Percentiles rank a stretch among this genome's conserved stretches.
These are phyloP conservation scores for Physcia stellaris DNA, from an alignment of 495 filamentous ascomycete species.

Conservation along the genomic window DNA sequence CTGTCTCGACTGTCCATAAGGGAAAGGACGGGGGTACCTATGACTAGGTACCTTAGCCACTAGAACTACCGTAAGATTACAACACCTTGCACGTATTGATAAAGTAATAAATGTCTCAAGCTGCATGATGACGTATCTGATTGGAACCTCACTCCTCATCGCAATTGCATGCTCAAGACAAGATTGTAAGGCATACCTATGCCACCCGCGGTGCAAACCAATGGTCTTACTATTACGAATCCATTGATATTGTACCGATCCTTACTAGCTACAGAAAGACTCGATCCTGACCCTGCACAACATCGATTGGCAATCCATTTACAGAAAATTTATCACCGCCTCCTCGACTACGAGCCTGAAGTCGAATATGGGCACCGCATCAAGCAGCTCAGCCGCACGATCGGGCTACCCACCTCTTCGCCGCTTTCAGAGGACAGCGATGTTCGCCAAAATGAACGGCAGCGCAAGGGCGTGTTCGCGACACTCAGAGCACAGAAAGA, in stretches of 20 bases:
- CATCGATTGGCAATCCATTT: conserved; percentile 53
- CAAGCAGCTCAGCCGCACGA: conserved; percentile 30
- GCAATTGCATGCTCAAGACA: too few relatives aligned
- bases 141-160: too few relatives aligned
- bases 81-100: too few relatives aligned
- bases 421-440: not conserved
- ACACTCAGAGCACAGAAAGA: conserved; percentile 23
- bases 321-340: conserved; percentile 49
- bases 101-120: too few relatives aligned
- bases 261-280: conserved; percentile 42
- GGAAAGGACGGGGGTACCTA: too few relatives aligned
- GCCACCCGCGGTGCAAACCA: conserved; percentile 15
- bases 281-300: conserved; percentile 50
- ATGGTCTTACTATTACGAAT: conserved; percentile 50
- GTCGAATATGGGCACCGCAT: conserved; percentile 44
- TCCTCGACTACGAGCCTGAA: conserved; percentile 57
- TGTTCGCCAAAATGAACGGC: not conserved
- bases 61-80: too few relatives aligned
- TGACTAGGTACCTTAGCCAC: too few relatives aligned
- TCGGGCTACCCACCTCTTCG: conserved; percentile 13
- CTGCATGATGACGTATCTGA: too few relatives aligned
- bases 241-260: conserved; percentile 55
- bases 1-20: too few relatives aligned
- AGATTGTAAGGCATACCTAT: too few relatives aligned
- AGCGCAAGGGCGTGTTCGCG: conserved; percentile 4